Evolutionary conservation across 768 basidiomycete species (phyloP), one percentile per base, ranked within the genome.

Genomic region (Termitomyces sp.): DNA sequence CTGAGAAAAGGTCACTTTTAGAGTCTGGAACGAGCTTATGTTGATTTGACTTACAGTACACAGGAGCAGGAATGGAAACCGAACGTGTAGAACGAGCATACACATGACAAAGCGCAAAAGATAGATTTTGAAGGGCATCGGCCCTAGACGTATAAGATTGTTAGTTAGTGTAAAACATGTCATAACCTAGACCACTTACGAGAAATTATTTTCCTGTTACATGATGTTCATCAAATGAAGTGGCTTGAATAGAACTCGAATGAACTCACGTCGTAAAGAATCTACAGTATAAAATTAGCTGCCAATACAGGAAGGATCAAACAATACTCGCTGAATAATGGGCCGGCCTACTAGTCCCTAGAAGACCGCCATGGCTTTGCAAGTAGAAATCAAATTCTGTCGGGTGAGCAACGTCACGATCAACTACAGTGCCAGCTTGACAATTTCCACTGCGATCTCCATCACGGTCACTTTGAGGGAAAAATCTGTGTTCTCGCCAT

Each of bases 51-150:
- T 68, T 62, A 90, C 89, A 91, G 62, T 91, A 91, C 0, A 91
- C 88, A 0, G 90, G 90, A 0, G 89, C 90, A 0, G 90, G 90
- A 50, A 91, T 90, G 0, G 90, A 91, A 1, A 91, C 90, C 0
- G 88, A 88, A 24, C 90, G 84, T 3, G 89, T 91, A 10, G 88
- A 83, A 3, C 90, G 81, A 1, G 90, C 88, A 61, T 90, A 76
- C 18, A 78, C 74, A 59, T 78, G 76, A 50, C 75, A 78, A 5
- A 78, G 56, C 31, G 89, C 85, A 53, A 88, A 92, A 0, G 90
- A 85, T 3, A 86, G 64, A 0, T 80, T 79, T 54, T 90, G 88
- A 8, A 90, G 65, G 27, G 78, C 77, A 62, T 88, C 86, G 24
- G 83, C 75, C 37, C 81, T 83, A 60, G 42, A 51, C 39, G 24